phyloP scores from a whole-genome alignment of 805 yeast genomes.

The Kregervanrija pseudodelftensis region DNA sequence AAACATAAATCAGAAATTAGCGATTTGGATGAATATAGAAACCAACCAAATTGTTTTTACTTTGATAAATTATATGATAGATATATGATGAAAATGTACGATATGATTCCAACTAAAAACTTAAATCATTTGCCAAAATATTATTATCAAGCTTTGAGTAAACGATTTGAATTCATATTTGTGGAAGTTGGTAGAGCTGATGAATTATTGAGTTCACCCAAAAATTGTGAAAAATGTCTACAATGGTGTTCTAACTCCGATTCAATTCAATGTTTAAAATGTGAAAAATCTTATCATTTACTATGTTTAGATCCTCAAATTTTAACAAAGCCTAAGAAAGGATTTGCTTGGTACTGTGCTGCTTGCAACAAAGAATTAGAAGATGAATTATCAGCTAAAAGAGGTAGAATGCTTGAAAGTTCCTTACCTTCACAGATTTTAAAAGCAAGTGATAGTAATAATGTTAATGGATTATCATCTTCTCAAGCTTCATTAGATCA shows the following conservation, averaged over 20 bases:
- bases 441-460: background rate
- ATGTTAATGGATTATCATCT: background rate
- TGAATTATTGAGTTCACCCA: constrained; percentile 55
- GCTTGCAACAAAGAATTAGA: constrained; percentile 59
- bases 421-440: constrained; percentile 20
- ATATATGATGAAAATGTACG: constrained; percentile 77
- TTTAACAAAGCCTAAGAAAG: constrained; percentile 70
- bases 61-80: constrained; percentile 82
- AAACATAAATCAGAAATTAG: constrained; percentile 60
- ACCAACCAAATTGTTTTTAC: constrained; percentile 66
- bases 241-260: constrained; percentile 78
- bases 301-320: constrained; percentile 83
- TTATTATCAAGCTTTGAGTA: constrained; percentile 53
- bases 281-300: constrained; percentile 68
- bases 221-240: constrained; percentile 67
- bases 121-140: constrained; percentile 53
- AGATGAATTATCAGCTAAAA: constrained; percentile 28
- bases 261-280: constrained; percentile 74
- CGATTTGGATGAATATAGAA: constrained; percentile 47
- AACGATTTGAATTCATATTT: constrained; percentile 66
- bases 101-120: constrained; percentile 57
- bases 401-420: constrained; percentile 29
- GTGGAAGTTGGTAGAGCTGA: constrained; percentile 63
- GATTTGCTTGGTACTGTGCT: constrained; percentile 89
- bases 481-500: background rate